phyloP scores from a whole-genome alignment of 768 basidiomycete species.

The Boletus eberwhitei region DNA sequence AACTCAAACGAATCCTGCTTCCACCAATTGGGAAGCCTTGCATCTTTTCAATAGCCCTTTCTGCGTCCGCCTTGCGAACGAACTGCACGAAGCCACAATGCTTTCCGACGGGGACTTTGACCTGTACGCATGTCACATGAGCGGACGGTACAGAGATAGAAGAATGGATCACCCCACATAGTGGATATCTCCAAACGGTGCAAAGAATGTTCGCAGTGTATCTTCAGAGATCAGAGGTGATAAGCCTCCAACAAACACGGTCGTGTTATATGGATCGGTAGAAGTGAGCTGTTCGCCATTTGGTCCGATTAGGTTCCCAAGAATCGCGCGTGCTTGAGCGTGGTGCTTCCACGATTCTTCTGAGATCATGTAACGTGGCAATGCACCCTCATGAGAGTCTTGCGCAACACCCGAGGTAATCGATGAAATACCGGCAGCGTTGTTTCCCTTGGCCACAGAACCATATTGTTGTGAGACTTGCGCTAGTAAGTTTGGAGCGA shows the following conservation, averaged over 20 bases:
- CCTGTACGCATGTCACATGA: conserved; percentile 41
- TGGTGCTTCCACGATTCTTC: conserved; percentile 86
- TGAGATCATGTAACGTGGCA: conserved; percentile 54
- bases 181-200: conserved; percentile 90
- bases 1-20: conserved; percentile 84
- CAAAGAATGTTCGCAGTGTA: conserved; percentile 85
- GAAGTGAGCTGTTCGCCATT: conserved; percentile 85
- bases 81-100: conserved; percentile 97
- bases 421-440: conserved; percentile 26
- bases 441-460: conserved; percentile 31
- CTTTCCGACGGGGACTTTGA: conserved; percentile 95
- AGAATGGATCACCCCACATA: conserved; percentile 53
- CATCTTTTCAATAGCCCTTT: conserved; percentile 93
- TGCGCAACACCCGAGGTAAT: conserved; percentile 37
- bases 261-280: conserved; percentile 94
- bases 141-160: background rate
- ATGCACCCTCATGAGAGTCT: conserved; percentile 41
- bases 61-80: conserved; percentile 87
- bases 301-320: conserved; percentile 80
- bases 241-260: conserved; percentile 90
- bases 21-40: conserved; percentile 95
- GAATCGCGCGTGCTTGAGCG: conserved; percentile 75
- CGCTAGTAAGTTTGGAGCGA: conserved; percentile 42
- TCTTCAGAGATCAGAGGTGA: conserved; percentile 89
- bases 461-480: conserved; percentile 50